Percentiles rank a stretch among this genome's conserved stretches.
phyloP scores from a whole-genome alignment of 768 basidiomycete species.

The Trametes maxima region DNA sequence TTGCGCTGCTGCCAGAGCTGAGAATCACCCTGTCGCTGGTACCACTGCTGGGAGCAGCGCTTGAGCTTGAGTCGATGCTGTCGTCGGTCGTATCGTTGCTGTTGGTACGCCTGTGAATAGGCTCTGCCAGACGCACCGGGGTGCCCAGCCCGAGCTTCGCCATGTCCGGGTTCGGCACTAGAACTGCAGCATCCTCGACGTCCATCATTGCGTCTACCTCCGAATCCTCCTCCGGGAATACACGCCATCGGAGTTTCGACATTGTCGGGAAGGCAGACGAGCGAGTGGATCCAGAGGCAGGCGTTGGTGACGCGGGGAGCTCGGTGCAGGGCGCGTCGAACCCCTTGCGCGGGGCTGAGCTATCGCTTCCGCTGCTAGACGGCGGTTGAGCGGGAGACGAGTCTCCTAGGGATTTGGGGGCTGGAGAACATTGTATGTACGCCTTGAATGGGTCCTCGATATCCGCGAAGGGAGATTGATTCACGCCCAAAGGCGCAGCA shows the following conservation, averaged over 20 bases:
- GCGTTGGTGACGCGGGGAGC: slow-evolving; percentile 1
- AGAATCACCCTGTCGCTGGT: neutral
- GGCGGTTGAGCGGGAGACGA: slow-evolving; percentile 12
- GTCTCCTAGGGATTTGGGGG: neutral
- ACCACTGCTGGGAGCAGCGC: slow-evolving; percentile 6
- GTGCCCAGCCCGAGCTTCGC: neutral
- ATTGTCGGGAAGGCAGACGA: neutral
- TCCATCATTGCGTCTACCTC: slow-evolving; percentile 1
- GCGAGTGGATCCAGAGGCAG: neutral
- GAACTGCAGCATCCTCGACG: neutral
- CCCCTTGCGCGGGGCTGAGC: neutral
- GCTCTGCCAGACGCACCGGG: neutral
- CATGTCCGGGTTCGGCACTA: neutral
- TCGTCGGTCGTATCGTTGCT: neutral
- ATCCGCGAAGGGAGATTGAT: neutral
- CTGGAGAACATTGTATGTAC: slow-evolving; percentile 3
- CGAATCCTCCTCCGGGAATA: neutral
- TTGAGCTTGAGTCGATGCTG: neutral
- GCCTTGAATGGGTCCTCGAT: slow-evolving; percentile 13
- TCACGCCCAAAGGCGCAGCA: neutral
- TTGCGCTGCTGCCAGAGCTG: slow-evolving; percentile 1
- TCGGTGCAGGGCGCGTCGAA: neutral
- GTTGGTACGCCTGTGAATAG: neutral
- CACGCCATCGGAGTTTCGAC: slow-evolving; percentile 4
- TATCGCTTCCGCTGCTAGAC: slow-evolving; percentile 5